Conservation (phyloP, 805 yeast species). For the Allodekkera sacchari region DNA sequence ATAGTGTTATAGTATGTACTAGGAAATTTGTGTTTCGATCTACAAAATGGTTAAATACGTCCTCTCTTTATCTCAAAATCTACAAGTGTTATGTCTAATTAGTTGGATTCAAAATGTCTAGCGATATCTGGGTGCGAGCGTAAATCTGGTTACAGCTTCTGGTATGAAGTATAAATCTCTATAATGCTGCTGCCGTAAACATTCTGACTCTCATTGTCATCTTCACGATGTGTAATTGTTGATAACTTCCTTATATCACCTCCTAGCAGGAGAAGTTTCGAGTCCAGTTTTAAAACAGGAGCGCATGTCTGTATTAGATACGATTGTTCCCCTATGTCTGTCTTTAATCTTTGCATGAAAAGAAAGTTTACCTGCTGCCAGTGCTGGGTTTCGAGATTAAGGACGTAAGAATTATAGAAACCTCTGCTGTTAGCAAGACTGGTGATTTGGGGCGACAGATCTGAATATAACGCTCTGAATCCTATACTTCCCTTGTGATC, state of each 20-base stretch:
- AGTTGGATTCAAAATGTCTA: neutral
- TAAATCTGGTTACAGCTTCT: constrained; percentile 9
- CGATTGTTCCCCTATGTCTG: neutral
- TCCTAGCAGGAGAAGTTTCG: constrained; percentile 14
- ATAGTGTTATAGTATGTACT: too few species aligned
- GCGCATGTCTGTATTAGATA: constrained; percentile 5
- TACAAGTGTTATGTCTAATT: neutral
- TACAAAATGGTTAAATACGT: too few species aligned
- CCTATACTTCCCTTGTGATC: neutral
- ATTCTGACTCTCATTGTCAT: constrained; percentile 3
- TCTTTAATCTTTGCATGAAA: constrained; percentile 2
- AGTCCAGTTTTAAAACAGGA: constrained; percentile 12
- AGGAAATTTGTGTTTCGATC: too few species aligned
- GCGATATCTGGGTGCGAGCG: neutral
- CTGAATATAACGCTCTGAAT: neutral
- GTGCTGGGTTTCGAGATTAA: constrained; percentile 14
- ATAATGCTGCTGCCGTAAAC: constrained; percentile 8
- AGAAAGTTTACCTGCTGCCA: constrained; percentile 13
- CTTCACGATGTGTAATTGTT: constrained; percentile 1
- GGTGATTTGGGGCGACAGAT: neutral
- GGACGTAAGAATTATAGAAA: constrained; percentile 6
- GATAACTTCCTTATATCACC: constrained; percentile 13
- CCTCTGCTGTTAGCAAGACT: neutral
- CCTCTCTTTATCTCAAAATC: neutral
- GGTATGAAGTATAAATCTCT: constrained; percentile 13